Conservation (phyloP, 2,329 filamentous ascomycete species). For the Ceratocystis smalleyi region DNA sequence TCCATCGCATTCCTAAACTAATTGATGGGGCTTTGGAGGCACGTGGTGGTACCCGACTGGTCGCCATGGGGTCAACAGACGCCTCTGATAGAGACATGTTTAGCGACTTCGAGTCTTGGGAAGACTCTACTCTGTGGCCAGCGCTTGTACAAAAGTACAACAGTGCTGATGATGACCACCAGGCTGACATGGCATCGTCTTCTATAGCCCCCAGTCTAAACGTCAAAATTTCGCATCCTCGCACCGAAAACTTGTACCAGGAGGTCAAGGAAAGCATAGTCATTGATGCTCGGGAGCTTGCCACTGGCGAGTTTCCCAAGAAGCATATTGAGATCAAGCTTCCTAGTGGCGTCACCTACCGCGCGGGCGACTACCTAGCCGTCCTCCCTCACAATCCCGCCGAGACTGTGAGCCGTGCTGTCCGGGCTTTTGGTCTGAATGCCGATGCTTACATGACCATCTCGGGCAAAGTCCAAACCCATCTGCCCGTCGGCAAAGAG, state of each 20-base stretch:
- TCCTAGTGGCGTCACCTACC: conserved; percentile 49
- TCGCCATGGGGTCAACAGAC: conserved; percentile 40
- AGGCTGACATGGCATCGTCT: conserved; percentile 9
- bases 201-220: conserved; percentile 20
- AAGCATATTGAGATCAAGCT: conserved; percentile 52
- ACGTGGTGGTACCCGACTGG: conserved; percentile 24
- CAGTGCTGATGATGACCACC: conserved; percentile 27
- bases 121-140: conserved; percentile 39
- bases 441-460: conserved; percentile 55
- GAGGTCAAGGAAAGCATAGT: conserved; percentile 48
- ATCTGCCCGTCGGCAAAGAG: conserved; percentile 38
- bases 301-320: conserved; percentile 39
- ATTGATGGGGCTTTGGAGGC: conserved; percentile 38
- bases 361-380: conserved; percentile 61
- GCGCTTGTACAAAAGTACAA: conserved; percentile 34
- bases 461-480: conserved; percentile 33
- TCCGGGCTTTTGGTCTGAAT: conserved; percentile 49
- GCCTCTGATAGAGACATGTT: conserved; percentile 51
- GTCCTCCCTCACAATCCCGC: conserved; percentile 56
- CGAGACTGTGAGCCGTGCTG: conserved; percentile 44
- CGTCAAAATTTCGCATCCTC: conserved; percentile 38
- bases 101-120: conserved; percentile 51
- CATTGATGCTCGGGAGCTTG: conserved; percentile 36
- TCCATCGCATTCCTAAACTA: conserved; percentile 49
- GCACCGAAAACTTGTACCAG: conserved; percentile 43